These are phyloP conservation scores for Colletotrichum sp. DNA, from an alignment of 2,329 filamentous ascomycete genomes.

Conservation along the genomic window DNA sequence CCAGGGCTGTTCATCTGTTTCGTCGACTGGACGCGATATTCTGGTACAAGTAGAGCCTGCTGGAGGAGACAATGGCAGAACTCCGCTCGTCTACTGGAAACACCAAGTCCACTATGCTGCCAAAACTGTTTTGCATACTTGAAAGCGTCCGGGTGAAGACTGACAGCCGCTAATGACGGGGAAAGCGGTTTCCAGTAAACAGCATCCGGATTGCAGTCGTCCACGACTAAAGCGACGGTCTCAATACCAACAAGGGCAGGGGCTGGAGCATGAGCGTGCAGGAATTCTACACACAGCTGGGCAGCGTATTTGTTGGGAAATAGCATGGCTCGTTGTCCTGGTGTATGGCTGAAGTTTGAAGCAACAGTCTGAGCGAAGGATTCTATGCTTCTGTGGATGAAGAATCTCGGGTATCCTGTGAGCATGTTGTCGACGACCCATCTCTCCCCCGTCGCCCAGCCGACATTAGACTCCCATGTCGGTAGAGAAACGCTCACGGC, in stretches of 20 bases:
- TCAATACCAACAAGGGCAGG: slow-evolving; percentile 53
- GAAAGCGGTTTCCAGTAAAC: slow-evolving; percentile 55
- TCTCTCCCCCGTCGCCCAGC: slow-evolving; percentile 88
- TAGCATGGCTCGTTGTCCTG: slow-evolving; percentile 75
- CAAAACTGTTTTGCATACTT: slow-evolving; percentile 87
- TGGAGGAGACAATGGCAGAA: slow-evolving; percentile 80
- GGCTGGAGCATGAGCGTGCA: slow-evolving; percentile 65
- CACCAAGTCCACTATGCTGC: slow-evolving; percentile 95
- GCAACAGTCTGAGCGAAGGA: slow-evolving; percentile 74
- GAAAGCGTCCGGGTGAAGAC: slow-evolving; percentile 73
- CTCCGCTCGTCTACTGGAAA: slow-evolving; percentile 88
- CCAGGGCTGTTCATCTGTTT: not conserved
- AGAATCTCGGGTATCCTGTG: slow-evolving; percentile 94
- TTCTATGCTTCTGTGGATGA: slow-evolving; percentile 84
- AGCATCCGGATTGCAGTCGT: slow-evolving; percentile 55
- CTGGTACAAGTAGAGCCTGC: slow-evolving; percentile 62
- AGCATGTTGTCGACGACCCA: slow-evolving; percentile 87
- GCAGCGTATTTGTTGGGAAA: slow-evolving; percentile 78
- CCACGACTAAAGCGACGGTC: slow-evolving; percentile 68
- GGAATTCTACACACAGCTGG: slow-evolving; percentile 74
- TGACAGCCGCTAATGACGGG: slow-evolving; percentile 70
- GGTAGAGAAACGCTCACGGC: slow-evolving; percentile 95
- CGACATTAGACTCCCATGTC: slow-evolving; percentile 89
- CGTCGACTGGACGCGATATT: slow-evolving; percentile 24
- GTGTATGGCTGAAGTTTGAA: slow-evolving; percentile 60